These are phyloP conservation scores for Irpex sp. DNA, from an alignment of 1,284 basidiomycete species.

Conservation along the genomic window DNA sequence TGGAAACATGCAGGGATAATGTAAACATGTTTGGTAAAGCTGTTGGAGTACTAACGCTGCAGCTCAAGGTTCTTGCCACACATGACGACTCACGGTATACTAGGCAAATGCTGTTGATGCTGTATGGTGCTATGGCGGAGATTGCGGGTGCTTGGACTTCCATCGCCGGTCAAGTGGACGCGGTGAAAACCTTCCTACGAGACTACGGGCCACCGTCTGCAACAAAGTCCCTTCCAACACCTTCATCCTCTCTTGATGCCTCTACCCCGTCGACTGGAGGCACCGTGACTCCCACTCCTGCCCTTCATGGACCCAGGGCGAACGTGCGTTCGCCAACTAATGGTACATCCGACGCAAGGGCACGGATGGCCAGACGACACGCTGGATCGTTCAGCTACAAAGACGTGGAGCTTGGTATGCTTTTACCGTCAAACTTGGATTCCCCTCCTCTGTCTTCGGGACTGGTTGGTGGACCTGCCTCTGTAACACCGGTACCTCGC, in stretches of 20 bases:
- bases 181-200: slow-evolving; percentile 65
- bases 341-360: slow-evolving; percentile 19
- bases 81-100: slow-evolving; percentile 87
- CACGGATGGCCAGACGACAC: slow-evolving; percentile 67
- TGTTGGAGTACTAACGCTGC: slow-evolving; percentile 77
- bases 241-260: slow-evolving; percentile 14
- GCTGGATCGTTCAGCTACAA: slow-evolving; percentile 91
- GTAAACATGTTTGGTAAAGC: slow-evolving; percentile 87
- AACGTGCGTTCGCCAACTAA: slow-evolving; percentile 15
- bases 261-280: slow-evolving; percentile 1
- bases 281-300: slow-evolving; percentile 9
- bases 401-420: slow-evolving; percentile 86
- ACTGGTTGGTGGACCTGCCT: slow-evolving; percentile 17
- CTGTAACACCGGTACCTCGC: slow-evolving; percentile 42
- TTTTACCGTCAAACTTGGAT: slow-evolving; percentile 65
- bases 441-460: slow-evolving; percentile 20
- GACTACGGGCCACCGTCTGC: slow-evolving; percentile 35
- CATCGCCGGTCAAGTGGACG: slow-evolving; percentile 72
- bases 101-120: slow-evolving; percentile 81
- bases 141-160: slow-evolving; percentile 83
- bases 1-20: slow-evolving; percentile 84
- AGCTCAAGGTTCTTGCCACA: slow-evolving; percentile 74
- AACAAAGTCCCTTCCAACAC: slow-evolving; percentile 22
- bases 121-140: slow-evolving; percentile 91
- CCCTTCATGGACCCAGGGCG: slow-evolving; percentile 5